Evolutionary conservation across 169 alveolate genomes (phyloP).

Genomic region (Perkinsus chesapeaki): DNA sequence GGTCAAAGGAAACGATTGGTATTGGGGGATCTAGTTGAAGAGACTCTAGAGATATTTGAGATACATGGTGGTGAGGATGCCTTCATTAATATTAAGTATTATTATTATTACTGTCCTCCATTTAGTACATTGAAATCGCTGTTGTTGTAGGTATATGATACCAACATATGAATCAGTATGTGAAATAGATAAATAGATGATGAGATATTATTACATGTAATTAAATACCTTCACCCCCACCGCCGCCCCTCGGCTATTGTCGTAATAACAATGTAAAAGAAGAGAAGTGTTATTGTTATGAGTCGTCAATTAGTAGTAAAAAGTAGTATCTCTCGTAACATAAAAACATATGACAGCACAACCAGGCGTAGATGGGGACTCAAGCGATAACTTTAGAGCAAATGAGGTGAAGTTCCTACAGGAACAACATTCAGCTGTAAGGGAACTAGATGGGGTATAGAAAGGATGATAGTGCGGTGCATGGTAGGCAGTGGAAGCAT

Average conservation of each 20-base stretch:
- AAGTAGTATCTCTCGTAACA: too few relatives aligned
- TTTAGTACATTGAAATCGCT: neutral
- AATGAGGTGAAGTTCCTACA: neutral
- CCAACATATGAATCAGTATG: slow-evolving; percentile 74
- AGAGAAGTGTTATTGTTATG: too few relatives aligned
- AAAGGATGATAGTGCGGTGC: neutral
- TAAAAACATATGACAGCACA: neutral
- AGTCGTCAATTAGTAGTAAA: too few relatives aligned
- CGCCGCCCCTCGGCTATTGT: too few relatives aligned
- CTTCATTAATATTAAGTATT: slow-evolving; percentile 75
- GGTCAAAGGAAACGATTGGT: neutral
- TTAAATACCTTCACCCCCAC: neutral
- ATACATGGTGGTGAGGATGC: slow-evolving; percentile 86
- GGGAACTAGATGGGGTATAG: neutral
- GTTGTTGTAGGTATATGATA: slow-evolving; percentile 62
- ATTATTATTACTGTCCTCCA: neutral
- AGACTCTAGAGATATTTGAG: slow-evolving; percentile 82
- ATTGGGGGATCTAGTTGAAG: slow-evolving; percentile 80
- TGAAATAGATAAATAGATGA: neutral
- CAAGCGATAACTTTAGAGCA: neutral
- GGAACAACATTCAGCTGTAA: neutral
- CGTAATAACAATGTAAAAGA: too few relatives aligned
- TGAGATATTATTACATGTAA: neutral
- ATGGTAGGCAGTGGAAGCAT: neutral
- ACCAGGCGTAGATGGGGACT: neutral